These are phyloP conservation scores for Aspergillus affinis DNA, from an alignment of 495 filamentous ascomycete species.

Conservation along the genomic window DNA sequence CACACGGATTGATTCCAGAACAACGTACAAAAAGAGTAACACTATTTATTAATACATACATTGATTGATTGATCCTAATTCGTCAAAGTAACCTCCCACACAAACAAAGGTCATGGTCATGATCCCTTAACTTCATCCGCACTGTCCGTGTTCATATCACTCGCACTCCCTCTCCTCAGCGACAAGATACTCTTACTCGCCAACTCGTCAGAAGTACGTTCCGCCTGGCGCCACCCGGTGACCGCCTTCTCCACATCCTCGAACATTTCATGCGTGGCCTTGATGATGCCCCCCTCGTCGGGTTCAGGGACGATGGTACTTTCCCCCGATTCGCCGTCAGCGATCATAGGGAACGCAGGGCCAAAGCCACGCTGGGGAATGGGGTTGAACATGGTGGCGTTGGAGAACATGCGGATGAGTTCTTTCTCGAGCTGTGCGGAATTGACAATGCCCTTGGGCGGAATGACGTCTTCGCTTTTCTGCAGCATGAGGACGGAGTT, in stretches of 20 bases:
- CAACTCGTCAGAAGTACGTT: conserved; percentile 46
- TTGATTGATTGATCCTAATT: conserved; percentile 24
- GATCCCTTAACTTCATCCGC: conserved; percentile 43
- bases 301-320: conserved; percentile 50
- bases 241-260: conserved; percentile 67
- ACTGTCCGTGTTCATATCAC: conserved; percentile 44
- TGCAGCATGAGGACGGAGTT: conserved; percentile 54
- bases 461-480: conserved; percentile 70
- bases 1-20: neutral
- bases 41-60: conserved; percentile 21
- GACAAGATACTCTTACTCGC: conserved; percentile 43
- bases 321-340: conserved; percentile 37
- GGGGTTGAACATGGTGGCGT: conserved; percentile 96
- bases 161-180: conserved; percentile 41
- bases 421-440: conserved; percentile 92
- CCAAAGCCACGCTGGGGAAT: conserved; percentile 69
- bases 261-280: conserved; percentile 80
- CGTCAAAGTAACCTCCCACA: conserved; percentile 15
- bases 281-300: conserved; percentile 79
- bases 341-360: conserved; percentile 52
- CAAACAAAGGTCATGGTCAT: conserved; percentile 4
- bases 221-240: conserved; percentile 58
- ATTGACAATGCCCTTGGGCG: conserved; percentile 91
- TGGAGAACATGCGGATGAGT: conserved; percentile 95
- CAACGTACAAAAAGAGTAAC: neutral